Conservation (phyloP, 441 rosid genomes). For the Brassica hybrid region DNA sequence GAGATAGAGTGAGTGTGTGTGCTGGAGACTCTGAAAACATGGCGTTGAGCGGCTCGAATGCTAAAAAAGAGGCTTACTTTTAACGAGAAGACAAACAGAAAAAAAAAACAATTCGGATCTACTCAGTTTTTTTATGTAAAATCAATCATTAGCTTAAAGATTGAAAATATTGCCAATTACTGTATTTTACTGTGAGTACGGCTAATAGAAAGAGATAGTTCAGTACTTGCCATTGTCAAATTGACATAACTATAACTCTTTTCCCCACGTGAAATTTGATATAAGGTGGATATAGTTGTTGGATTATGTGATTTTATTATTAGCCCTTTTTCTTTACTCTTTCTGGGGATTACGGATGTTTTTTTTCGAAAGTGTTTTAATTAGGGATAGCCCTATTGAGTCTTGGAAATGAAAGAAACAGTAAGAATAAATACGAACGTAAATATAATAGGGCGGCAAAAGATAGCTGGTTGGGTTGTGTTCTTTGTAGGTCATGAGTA, state of each 20-base stretch:
- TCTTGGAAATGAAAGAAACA: constrained; percentile 4
- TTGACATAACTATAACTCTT: neutral
- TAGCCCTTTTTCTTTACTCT: neutral
- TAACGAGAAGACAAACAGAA: constrained; percentile 28
- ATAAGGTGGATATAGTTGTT: neutral
- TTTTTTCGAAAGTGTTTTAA: neutral
- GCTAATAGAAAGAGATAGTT: neutral
- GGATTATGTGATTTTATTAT: neutral
- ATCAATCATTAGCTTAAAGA: constrained; percentile 21
- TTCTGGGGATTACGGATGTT: neutral
- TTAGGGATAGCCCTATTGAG: neutral
- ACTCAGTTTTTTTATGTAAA: neutral
- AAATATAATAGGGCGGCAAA: too few relatives aligned
- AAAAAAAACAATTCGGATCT: constrained; percentile 14
- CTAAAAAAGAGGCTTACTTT: constrained; percentile 39
- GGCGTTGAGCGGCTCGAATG: constrained; percentile 66
- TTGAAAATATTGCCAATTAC: neutral
- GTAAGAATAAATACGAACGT: neutral
- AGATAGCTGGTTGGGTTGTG: constrained; percentile 66
- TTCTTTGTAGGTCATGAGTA: constrained; percentile 61
- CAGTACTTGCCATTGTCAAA: constrained; percentile 9
- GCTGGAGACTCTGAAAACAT: constrained; percentile 94
- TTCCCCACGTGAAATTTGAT: neutral
- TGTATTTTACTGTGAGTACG: neutral
- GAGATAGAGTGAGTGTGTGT: constrained; percentile 34